phyloP scores from a whole-genome alignment of 2,329 filamentous ascomycete species.

The Cercospora sojina region DNA sequence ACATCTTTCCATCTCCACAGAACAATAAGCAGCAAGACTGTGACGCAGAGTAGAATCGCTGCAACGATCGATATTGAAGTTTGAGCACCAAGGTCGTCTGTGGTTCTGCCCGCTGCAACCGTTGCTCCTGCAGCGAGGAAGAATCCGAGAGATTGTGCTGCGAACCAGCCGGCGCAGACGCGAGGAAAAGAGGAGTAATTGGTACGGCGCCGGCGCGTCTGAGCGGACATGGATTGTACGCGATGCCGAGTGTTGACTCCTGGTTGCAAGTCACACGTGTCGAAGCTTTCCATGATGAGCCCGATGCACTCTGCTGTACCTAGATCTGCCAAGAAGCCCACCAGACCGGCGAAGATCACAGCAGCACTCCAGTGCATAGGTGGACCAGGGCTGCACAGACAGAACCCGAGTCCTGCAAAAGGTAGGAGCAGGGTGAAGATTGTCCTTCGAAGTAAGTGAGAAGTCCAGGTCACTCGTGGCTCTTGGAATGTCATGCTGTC shows the following conservation, averaged over 20 bases:
- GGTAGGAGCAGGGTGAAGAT: conserved; percentile 68
- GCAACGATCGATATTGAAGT: conserved; percentile 68
- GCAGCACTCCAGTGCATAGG: conserved; percentile 62
- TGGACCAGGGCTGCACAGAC: conserved; percentile 63
- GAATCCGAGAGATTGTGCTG: conserved; percentile 69
- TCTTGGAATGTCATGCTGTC: conserved; percentile 64
- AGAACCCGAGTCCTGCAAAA: conserved; percentile 65
- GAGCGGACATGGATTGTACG: conserved; percentile 45
- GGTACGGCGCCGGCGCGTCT: conserved; percentile 51
- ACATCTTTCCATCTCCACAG: conserved; percentile 65
- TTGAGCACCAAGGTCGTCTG: conserved; percentile 65
- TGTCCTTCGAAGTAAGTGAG: conserved; percentile 66
- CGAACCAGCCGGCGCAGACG: conserved; percentile 68
- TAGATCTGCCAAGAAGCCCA: conserved; percentile 70
- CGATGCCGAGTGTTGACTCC: conserved; percentile 60
- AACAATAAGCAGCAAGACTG: conserved; percentile 60
- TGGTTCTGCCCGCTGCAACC: conserved; percentile 65
- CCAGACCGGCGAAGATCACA: conserved; percentile 62
- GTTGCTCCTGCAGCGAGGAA: conserved; percentile 67
- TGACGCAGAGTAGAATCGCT: conserved; percentile 64
- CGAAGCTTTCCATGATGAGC: conserved; percentile 77
- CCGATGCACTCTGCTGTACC: conserved; percentile 75
- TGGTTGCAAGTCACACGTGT: conserved; percentile 74
- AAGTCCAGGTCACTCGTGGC: conserved; percentile 66
- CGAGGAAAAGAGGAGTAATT: conserved; percentile 77